Evolutionary conservation across 2,329 filamentous ascomycete genomes (phyloP).

Genomic region (Claviceps sp.): DNA sequence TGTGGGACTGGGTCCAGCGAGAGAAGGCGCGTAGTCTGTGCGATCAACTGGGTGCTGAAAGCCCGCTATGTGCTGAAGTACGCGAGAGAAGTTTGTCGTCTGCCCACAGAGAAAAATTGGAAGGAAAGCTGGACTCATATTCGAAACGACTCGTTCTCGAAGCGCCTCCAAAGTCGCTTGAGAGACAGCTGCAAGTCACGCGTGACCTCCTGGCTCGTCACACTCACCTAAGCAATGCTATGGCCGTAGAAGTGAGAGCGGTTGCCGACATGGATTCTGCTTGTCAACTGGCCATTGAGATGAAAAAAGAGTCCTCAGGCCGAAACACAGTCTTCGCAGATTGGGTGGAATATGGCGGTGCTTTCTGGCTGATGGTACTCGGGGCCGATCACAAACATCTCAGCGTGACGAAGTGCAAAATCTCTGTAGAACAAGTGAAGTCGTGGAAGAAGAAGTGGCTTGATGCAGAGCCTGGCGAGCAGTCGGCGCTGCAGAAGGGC

Average conservation of each 20-base stretch:
- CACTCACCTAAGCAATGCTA: rapidly evolving
- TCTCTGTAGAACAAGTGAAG: not conserved
- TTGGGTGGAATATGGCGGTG: not conserved
- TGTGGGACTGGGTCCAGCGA: not conserved
- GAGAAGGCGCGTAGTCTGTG: not conserved
- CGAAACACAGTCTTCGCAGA: not conserved
- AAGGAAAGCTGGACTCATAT: not conserved
- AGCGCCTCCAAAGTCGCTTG: no score
- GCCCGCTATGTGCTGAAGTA: not conserved
- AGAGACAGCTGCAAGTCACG: no score
- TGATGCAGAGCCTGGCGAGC: not conserved
- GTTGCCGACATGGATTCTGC: not conserved
- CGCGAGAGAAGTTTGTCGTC: not conserved
- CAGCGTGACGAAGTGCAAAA: not conserved
- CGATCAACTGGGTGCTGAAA: not conserved
- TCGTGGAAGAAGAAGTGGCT: constrained; percentile 1
- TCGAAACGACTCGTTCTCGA: no score
- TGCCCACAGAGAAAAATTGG: not conserved
- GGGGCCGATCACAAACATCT: not conserved
- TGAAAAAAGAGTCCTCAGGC: not conserved
- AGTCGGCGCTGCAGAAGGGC: not conserved
- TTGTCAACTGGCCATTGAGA: not conserved
- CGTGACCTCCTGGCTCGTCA: not conserved
- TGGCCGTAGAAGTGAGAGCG: not conserved
- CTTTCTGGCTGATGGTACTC: not conserved